A percentile compares a stretch with the other conserved stretches of the same genome.
Conservation (phyloP, 306 rosid genomes). For the Trifolium subterraneum region DNA sequence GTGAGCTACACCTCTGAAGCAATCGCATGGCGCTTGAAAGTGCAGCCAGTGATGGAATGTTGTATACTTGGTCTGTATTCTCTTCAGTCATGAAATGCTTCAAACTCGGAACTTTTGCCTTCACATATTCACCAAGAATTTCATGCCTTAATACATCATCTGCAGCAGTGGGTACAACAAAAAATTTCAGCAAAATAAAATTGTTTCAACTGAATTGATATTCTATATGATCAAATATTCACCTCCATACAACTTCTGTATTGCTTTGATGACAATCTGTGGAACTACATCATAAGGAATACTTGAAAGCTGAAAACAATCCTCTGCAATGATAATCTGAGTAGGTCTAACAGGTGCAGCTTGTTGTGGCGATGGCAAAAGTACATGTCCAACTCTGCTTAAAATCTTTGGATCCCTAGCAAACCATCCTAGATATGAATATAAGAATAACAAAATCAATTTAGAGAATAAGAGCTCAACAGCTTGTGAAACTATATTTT, state of each 20-base stretch:
- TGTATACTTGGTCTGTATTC: slow-evolving; percentile 51
- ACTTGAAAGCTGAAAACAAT: slow-evolving; percentile 79
- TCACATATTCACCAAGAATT: slow-evolving; percentile 70
- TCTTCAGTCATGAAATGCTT: slow-evolving; percentile 59
- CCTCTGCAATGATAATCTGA: slow-evolving; percentile 72
- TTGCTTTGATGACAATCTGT: slow-evolving; percentile 51
- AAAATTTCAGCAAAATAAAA: too few species aligned
- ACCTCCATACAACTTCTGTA: slow-evolving; percentile 80
- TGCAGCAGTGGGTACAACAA: slow-evolving; percentile 38
- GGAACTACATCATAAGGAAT: slow-evolving; percentile 56
- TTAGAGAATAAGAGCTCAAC: slow-evolving; percentile 25
- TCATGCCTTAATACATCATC: slow-evolving; percentile 67
- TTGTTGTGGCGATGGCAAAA: slow-evolving; percentile 58
- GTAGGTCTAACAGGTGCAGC: slow-evolving; percentile 55
- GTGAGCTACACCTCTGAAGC: slow-evolving; percentile 66
- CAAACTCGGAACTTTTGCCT: slow-evolving; percentile 72
- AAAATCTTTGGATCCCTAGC: slow-evolving; percentile 77
- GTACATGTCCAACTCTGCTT: slow-evolving; percentile 65
- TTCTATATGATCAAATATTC: slow-evolving; percentile 30
- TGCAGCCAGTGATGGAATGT: slow-evolving; percentile 82
- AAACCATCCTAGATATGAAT: slow-evolving; percentile 83
- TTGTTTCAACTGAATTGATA: too few species aligned
- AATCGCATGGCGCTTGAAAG: slow-evolving; percentile 72
- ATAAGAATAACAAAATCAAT: slow-evolving; percentile 39
- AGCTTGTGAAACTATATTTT: slow-evolving; percentile 7